phyloP scores from a whole-genome alignment of 2,329 filamentous ascomycete species.

The Fusarium pseudonygamai region DNA sequence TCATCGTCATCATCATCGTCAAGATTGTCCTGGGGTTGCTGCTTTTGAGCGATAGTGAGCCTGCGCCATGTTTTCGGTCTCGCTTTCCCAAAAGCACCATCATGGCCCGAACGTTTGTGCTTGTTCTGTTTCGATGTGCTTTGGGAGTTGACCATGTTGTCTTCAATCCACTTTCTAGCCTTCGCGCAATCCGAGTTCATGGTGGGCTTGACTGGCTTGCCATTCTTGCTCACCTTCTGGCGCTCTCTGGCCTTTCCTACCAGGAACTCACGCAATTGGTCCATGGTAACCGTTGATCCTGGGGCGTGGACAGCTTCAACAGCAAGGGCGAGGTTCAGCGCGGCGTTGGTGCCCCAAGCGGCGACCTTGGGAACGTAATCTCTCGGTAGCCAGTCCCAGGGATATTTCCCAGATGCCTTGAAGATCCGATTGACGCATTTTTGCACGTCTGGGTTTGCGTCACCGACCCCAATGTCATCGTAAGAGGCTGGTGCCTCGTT shows the following conservation, averaged over 20 bases:
- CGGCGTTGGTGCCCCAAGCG: not conserved
- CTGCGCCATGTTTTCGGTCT: not conserved
- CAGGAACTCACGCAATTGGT: not conserved
- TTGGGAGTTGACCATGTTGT: not conserved
- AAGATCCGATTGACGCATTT: not conserved
- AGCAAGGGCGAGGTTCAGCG: not conserved
- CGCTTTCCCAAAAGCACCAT: too few species aligned
- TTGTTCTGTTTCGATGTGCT: not conserved
- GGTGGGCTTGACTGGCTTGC: not conserved
- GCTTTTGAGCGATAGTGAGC: not conserved
- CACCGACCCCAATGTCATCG: not conserved
- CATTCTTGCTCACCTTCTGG: not conserved
- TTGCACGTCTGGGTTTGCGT: not conserved
- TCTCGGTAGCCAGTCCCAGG: slow-evolving; percentile 1
- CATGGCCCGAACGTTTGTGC: rapidly evolving
- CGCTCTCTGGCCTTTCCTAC: not conserved
- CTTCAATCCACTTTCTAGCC: not conserved
- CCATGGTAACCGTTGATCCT: not conserved
- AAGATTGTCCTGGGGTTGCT: not conserved
- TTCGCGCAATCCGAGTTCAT: not conserved
- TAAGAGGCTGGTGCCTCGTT: not conserved
- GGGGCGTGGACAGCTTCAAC: not conserved
- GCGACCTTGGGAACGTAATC: not conserved
- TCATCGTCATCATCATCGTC: not conserved
- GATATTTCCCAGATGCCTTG: not conserved